Evolutionary conservation across 768 basidiomycete species (phyloP), one percentile per base, ranked within the genome.

Genomic region (Calocera viscosa): DNA sequence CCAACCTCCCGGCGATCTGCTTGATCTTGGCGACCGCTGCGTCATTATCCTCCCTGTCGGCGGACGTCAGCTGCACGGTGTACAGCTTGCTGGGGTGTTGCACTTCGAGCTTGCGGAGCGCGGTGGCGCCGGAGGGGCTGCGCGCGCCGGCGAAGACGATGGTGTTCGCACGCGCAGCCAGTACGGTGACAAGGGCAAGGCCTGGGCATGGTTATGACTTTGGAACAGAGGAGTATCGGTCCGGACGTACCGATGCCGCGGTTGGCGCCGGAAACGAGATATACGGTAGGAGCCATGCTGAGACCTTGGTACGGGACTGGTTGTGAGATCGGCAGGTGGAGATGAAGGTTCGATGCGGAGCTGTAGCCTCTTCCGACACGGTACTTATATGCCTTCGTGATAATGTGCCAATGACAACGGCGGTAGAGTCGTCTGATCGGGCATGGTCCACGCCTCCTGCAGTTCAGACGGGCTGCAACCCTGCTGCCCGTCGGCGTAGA

Each of bases 61-160:
- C 69, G 0, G 68, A 69, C 17, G 38, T 65, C 41, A 72, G 67
- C 68, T 68, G 64, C 60, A 73, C 39, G 12, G 69, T 65, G 16
- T 66, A 35, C 39, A 70, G 19, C 24, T 67, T 66, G 12, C 41
- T 66, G 7, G 28, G 24, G 35, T 41, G 34, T 28, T 66, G 38
- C 1, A 64, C 67, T 7, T 2, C 26, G 40, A 71, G 70, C 19
- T 24, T 24, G 3, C 47, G 43, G 2, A 71, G 67, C 5, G 17
- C 64, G 16, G 14, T 41, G 1, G 64, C 72, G 22, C 35, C n/a
- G 39, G 43, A 11, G 22, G 67, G 64, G 22, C 43, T 17, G 24
- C 72, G 69, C 12, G 67, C 70, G 22, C 69, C 69, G 1, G 72
- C 70, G 35, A 69, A 72, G 65, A 72, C 65, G 64, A 72, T 19